Evolutionary conservation across 2,329 filamentous ascomycete species (phyloP).

Genomic region (Monosporascus ibericus): DNA sequence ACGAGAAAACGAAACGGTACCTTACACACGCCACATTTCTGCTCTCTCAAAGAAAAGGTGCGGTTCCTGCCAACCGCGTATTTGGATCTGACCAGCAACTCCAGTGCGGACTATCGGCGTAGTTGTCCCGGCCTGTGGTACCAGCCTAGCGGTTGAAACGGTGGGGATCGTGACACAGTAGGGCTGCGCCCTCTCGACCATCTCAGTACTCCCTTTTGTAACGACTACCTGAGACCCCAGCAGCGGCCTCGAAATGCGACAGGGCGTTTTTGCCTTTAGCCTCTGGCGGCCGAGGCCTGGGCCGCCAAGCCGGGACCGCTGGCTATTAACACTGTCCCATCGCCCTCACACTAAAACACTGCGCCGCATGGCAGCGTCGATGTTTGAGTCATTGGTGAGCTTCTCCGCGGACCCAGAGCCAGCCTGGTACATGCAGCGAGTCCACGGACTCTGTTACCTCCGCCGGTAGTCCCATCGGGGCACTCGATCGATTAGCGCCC

Average conservation of each 20-base stretch:
- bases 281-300: no score
- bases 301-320: no score
- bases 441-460: background rate
- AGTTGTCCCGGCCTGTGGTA: constrained; percentile 20
- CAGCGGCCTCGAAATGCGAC: no score
- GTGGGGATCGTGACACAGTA: background rate
- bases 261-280: no score
- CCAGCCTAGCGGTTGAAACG: constrained; percentile 12
- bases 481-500: background rate
- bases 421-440: no score
- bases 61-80: constrained; percentile 61
- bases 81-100: constrained; percentile 57
- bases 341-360: background rate
- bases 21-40: constrained; percentile 56
- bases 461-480: background rate
- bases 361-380: background rate
- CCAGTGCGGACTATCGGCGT: constrained; percentile 18
- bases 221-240: no score
- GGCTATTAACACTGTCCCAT: no score
- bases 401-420: background rate
- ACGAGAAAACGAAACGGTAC: background rate
- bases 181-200: background rate
- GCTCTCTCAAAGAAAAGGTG: constrained; percentile 61
- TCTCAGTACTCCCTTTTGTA: no score
- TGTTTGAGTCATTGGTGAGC: background rate